These are phyloP conservation scores for Diaporthe capsici DNA, from an alignment of 2,329 filamentous ascomycete genomes.

Conservation along the genomic window DNA sequence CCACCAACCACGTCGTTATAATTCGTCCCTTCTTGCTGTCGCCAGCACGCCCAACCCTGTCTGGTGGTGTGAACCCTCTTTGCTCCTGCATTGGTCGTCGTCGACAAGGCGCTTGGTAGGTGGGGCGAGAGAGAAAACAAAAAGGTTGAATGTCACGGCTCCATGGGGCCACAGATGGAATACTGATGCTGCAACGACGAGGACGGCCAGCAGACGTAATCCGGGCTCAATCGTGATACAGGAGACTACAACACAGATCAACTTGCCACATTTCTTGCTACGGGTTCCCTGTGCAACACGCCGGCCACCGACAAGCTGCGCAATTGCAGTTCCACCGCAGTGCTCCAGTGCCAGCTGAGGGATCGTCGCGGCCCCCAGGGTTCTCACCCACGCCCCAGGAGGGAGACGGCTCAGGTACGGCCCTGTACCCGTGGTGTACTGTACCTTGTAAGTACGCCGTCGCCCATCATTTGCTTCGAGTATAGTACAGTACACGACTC, in stretches of 20 bases:
- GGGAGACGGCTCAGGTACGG: conserved; percentile 1
- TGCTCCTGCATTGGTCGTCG: conserved; percentile 1
- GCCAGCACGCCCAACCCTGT: neutral
- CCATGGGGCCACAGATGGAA: neutral
- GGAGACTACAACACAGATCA: neutral
- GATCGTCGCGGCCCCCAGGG: conserved; percentile 2
- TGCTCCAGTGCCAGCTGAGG: conserved; percentile 17
- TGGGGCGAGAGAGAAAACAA: neutral
- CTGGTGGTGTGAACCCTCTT: conserved; percentile 12
- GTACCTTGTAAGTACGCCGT: neutral
- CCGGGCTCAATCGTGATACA: conserved; percentile 15
- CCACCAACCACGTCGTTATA: conserved; percentile 24
- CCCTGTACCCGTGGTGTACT: neutral
- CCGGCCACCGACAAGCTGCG: conserved; percentile 19
- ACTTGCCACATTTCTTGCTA: neutral
- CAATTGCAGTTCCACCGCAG: conserved; percentile 19
- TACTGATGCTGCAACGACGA: conserved; percentile 4
- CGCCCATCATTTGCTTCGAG: conserved; percentile 20
- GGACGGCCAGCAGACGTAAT: conserved; percentile 12
- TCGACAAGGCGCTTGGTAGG: neutral
- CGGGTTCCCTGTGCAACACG: conserved; percentile 10
- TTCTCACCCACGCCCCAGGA: neutral
- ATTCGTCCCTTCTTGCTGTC: conserved; percentile 5
- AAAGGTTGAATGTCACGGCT: neutral
- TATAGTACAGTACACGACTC: conserved; percentile 12